Conservation (phyloP, 805 yeast species). For the Metschnikowia borealis region DNA sequence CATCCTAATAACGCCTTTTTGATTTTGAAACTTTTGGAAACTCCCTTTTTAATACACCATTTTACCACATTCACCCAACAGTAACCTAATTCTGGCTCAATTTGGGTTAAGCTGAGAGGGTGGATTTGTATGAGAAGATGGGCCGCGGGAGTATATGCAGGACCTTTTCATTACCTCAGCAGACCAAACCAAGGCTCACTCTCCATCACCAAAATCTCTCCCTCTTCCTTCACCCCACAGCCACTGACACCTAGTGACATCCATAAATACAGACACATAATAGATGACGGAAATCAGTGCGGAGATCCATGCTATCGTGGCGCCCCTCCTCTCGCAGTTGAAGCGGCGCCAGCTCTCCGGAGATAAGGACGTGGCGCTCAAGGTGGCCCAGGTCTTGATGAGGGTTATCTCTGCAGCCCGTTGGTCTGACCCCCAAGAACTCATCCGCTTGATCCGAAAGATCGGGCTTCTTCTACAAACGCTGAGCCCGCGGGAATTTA, state of each 20-base stretch:
- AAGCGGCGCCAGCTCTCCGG: conserved; percentile 84
- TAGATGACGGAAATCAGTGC: conserved; percentile 15
- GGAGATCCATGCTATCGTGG: conserved; percentile 33
- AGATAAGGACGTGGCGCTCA: conserved; percentile 77
- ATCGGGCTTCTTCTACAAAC: conserved; percentile 66
- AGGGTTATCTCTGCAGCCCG: conserved; percentile 85
- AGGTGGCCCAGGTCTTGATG: conserved; percentile 81
- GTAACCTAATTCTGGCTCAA: too few species aligned
- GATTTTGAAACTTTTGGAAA: too few species aligned
- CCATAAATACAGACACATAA: not conserved
- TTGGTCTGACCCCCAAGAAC: conserved; percentile 75
- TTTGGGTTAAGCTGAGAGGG: too few species aligned
- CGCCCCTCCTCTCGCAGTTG: conserved; percentile 46
- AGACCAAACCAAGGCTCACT: too few species aligned
- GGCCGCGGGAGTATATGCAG: too few species aligned
- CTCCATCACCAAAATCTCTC: too few species aligned
- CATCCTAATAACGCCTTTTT: too few species aligned
- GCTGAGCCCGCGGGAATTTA: conserved; percentile 86
- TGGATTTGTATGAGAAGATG: too few species aligned
- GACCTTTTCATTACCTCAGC: too few species aligned
- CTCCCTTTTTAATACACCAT: too few species aligned
- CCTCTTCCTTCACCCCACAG: not conserved
- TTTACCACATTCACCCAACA: too few species aligned
- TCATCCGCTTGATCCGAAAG: conserved; percentile 65
- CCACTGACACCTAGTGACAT: not conserved